These are phyloP conservation scores for Metschnikowia drakensbergensis DNA, from an alignment of 805 yeast species.

Conservation along the genomic window DNA sequence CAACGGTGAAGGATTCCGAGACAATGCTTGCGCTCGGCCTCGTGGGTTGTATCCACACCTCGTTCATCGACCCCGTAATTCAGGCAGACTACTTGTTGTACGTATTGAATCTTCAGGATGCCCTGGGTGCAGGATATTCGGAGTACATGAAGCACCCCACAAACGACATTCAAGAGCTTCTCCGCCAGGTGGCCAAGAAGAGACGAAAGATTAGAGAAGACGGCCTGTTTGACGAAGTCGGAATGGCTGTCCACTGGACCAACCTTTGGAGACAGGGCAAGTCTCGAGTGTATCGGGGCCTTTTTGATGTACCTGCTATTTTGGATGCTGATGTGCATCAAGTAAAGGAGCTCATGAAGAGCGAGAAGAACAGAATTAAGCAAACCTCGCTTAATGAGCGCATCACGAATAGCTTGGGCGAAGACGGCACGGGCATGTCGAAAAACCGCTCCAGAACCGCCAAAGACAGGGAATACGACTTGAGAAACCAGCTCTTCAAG, in stretches of 20 bases:
- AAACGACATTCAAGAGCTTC: slow-evolving; percentile 59
- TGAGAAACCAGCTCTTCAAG: slow-evolving; percentile 37
- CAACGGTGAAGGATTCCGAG: slow-evolving; percentile 58
- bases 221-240: slow-evolving; percentile 47
- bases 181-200: slow-evolving; percentile 45
- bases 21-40: slow-evolving; percentile 73
- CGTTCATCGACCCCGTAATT: slow-evolving; percentile 74
- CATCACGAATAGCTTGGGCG: slow-evolving; percentile 35
- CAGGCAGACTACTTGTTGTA: slow-evolving; percentile 83
- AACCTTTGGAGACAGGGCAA: slow-evolving; percentile 59
- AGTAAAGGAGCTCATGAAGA: slow-evolving; percentile 21
- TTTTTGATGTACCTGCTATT: slow-evolving; percentile 36
- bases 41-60: slow-evolving; percentile 69
- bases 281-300: slow-evolving; percentile 26
- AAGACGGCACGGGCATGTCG: slow-evolving; percentile 34
- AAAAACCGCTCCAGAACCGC: slow-evolving; percentile 40
- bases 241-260: slow-evolving; percentile 62
- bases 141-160: slow-evolving; percentile 60
- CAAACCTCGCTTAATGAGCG: slow-evolving; percentile 26
- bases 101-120: slow-evolving; percentile 62
- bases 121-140: slow-evolving; percentile 41
- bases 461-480: slow-evolving; percentile 41
- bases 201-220: slow-evolving; percentile 33
- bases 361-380: slow-evolving; percentile 29
- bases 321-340: slow-evolving; percentile 25